phyloP scores from a whole-genome alignment of 306 rosid species.

The Carpinus viminea region DNA sequence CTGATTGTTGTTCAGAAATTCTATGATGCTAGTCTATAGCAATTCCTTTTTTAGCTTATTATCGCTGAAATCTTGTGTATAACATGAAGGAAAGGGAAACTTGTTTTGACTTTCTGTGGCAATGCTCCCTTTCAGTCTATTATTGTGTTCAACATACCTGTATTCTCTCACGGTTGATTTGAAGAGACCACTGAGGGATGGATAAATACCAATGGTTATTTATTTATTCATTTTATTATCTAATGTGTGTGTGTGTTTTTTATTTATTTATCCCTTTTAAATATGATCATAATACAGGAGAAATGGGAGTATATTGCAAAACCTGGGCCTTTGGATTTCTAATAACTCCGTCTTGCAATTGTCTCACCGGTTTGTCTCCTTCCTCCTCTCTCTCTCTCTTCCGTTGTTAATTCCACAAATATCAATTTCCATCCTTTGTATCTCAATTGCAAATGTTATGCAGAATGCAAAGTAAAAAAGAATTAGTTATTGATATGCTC shows the following conservation, averaged over 20 bases:
- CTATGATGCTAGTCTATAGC: neutral
- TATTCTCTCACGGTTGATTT: neutral
- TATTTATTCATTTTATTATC: too few species aligned
- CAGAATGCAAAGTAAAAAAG: neutral
- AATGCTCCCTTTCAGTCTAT: neutral
- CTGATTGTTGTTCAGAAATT: neutral
- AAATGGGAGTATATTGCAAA: conserved; percentile 63
- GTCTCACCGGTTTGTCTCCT: conserved; percentile 77
- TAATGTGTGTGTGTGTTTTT: too few species aligned
- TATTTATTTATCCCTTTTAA: neutral
- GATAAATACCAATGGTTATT: neutral
- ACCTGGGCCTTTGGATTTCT: conserved; percentile 79
- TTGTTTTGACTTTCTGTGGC: neutral
- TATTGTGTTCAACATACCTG: neutral
- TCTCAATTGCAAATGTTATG: neutral
- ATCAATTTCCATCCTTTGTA: neutral
- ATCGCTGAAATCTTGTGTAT: neutral
- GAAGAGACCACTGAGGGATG: neutral
- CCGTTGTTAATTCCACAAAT: conserved; percentile 6
- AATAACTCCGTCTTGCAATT: conserved; percentile 56
- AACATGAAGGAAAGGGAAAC: neutral
- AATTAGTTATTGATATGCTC: neutral
- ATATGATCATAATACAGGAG: conserved; percentile 41
- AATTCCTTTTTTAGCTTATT: neutral
- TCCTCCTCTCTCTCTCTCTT: neutral